phyloP scores from a whole-genome alignment of 768 basidiomycete genomes.

The Kwoniella heveanensis region DNA sequence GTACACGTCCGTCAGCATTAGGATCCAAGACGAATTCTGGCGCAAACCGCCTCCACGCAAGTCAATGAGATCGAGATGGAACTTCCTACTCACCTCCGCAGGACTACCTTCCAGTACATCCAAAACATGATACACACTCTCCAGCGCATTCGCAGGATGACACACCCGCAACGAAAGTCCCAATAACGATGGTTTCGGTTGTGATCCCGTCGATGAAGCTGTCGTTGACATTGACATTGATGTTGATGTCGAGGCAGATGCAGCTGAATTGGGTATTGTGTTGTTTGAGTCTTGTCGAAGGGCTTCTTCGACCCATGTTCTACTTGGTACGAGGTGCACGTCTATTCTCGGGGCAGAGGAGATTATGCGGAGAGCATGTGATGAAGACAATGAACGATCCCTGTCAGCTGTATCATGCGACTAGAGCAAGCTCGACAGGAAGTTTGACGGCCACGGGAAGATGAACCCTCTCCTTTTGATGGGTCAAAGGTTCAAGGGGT shows the following conservation, averaged over 20 bases:
- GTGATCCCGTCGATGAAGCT: conserved; percentile 39
- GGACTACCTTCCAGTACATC: conserved; percentile 96
- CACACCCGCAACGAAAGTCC: conserved; percentile 93
- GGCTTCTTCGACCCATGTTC: conserved; percentile 67
- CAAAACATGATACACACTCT: conserved; percentile 97
- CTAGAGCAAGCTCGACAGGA: no score
- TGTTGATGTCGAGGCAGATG: conserved; percentile 32
- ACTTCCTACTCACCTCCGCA: conserved; percentile 86
- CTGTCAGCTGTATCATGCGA: no score
- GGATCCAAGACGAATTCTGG: no score
- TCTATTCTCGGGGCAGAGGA: no score
- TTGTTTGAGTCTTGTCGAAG: conserved; percentile 56
- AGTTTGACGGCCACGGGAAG: no score
- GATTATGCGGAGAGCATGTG: no score
- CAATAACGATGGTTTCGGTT: conserved; percentile 82
- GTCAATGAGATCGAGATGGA: neutral
- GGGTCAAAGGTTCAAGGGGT: no score
- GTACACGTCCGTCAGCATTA: no score
- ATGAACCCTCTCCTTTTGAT: no score
- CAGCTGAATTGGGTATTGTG: conserved; percentile 37
- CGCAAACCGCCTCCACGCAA: no score
- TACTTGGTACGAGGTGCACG: conserved; percentile 79
- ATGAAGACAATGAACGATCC: no score
- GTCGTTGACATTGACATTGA: neutral
- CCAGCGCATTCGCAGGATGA: conserved; percentile 80